phyloP scores from a whole-genome alignment of 305 asterid genomes.

The Striga hermonthica region DNA sequence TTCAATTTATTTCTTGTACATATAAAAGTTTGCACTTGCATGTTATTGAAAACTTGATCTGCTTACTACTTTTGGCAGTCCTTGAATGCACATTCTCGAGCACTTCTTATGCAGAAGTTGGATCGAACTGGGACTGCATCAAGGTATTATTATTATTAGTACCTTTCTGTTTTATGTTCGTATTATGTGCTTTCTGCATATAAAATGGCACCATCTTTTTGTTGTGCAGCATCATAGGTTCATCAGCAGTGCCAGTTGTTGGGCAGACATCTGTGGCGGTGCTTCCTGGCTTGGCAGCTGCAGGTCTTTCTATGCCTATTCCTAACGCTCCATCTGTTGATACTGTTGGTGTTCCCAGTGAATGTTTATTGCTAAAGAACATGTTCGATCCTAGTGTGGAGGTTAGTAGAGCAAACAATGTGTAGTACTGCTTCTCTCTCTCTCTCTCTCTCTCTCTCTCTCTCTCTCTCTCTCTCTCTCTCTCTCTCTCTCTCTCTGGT shows the following conservation, averaged over 20 bases:
- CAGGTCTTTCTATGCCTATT: constrained; percentile 43
- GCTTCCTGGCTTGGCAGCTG: constrained; percentile 41
- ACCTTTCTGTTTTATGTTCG: neutral
- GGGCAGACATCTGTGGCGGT: constrained; percentile 38
- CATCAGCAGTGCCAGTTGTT: constrained; percentile 37
- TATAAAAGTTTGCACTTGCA: constrained; percentile 14
- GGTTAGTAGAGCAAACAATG: constrained; percentile 37
- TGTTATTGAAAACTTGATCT: constrained; percentile 30
- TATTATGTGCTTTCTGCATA: constrained; percentile 2
- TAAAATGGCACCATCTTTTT: constrained; percentile 5
- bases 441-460: too few relatives aligned
- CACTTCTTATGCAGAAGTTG: constrained; percentile 65
- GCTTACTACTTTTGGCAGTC: constrained; percentile 43
- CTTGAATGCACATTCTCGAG: constrained; percentile 63
- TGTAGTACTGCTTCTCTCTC: neutral
- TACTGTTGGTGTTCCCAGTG: constrained; percentile 60
- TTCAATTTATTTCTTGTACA: too few relatives aligned
- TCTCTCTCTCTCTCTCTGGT: too few relatives aligned
- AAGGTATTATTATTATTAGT: constrained; percentile 38
- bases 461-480: too few relatives aligned
- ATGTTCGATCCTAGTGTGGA: constrained; percentile 69
- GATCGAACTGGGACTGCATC: constrained; percentile 57
- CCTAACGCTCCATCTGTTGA: constrained; percentile 40
- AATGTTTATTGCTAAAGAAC: constrained; percentile 69
- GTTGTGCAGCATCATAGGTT: constrained; percentile 44